Evolutionary conservation across 1,284 basidiomycete genomes (phyloP), one percentile per base, ranked within the genome.

Genomic region (Boletellus sp.): DNA sequence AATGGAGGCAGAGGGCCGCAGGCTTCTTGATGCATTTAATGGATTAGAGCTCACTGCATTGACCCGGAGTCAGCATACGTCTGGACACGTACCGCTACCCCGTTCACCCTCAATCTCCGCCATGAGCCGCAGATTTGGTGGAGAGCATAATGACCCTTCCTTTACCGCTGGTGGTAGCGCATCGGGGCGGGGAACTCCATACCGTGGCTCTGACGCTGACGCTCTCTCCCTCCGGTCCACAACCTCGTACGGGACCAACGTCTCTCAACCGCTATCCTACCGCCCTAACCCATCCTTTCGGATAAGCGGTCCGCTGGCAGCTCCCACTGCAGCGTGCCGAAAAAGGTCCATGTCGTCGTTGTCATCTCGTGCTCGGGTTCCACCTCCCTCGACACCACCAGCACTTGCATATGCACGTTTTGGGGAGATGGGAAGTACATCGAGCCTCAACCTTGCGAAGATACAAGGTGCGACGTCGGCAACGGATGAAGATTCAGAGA

Each of bases 21-120:
- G 82, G 42, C 62, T 88, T 34, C 74, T 87, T 61, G 84, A 87
- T 58, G 84, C 84, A 5, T 87, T 88, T 61, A 84, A 80, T 55
- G 85, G 84, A 13, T 69, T 88, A 33, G 85, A 88, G 61, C 69
- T 87, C 43, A 84, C 76, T 34, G 75, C 81, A 13, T 64, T 86
- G 43, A 80, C 82, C 5, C 74, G 79, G 53, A 63, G 69, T 39
- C 76, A 76, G 47, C 63, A 73, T 39, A 67, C 61, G 39, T 69
- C 72, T 4, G 53, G 53, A 13, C 50, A 60, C 32, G 16, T 44
- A 36, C 46, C 51, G 3, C 37, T 59, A 36, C 66, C 60, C 23
- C 63, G 48, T 16, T 64, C 63, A 9, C 63, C 63, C 8, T 66
- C 67, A 5, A 50, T 60, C 35, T 64, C 63, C n/a, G 41, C 44